These are phyloP conservation scores for Moesziomyces globuligerus DNA, from an alignment of 1,284 basidiomycete species.

Conservation along the genomic window DNA sequence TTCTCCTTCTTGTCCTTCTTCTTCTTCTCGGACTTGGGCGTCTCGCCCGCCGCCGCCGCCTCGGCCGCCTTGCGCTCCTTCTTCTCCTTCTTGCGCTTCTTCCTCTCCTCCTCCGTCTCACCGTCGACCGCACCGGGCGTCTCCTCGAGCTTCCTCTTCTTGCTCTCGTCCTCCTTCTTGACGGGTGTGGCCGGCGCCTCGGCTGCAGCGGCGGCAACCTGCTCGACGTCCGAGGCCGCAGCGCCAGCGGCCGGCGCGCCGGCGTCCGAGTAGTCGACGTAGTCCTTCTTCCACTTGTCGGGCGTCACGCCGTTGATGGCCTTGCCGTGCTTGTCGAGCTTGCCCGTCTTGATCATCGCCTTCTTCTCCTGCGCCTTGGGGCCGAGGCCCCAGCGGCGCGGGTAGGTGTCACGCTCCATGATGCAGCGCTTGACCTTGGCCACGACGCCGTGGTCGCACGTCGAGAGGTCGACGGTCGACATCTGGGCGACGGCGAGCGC, in stretches of 20 bases:
- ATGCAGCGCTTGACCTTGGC: constrained; percentile 99
- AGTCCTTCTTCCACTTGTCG: constrained; percentile 87
- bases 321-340: constrained; percentile 95
- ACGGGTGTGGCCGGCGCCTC: constrained; percentile 32
- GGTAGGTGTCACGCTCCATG: constrained; percentile 98
- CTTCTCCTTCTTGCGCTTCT: constrained; percentile 67
- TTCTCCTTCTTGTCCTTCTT: constrained; percentile 62
- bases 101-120: constrained; percentile 65
- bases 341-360: constrained; percentile 80
- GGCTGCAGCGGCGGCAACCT: constrained; percentile 40
- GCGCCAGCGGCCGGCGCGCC: constrained; percentile 64
- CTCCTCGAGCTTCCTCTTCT: constrained; percentile 69
- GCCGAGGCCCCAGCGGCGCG: constrained; percentile 96
- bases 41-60: constrained; percentile 50
- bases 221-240: constrained; percentile 15
- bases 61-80: constrained; percentile 64
- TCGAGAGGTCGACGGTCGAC: constrained; percentile 97
- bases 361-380: constrained; percentile 97
- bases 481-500: constrained; percentile 83
- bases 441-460: constrained; percentile 98
- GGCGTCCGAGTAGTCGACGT: constrained; percentile 83
- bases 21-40: constrained; percentile 55
- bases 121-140: constrained; percentile 48
- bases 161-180: constrained; percentile 57
- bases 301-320: constrained; percentile 91